Evolutionary conservation across 768 basidiomycete genomes (phyloP).

Genomic region (Wakefieldia striispora): DNA sequence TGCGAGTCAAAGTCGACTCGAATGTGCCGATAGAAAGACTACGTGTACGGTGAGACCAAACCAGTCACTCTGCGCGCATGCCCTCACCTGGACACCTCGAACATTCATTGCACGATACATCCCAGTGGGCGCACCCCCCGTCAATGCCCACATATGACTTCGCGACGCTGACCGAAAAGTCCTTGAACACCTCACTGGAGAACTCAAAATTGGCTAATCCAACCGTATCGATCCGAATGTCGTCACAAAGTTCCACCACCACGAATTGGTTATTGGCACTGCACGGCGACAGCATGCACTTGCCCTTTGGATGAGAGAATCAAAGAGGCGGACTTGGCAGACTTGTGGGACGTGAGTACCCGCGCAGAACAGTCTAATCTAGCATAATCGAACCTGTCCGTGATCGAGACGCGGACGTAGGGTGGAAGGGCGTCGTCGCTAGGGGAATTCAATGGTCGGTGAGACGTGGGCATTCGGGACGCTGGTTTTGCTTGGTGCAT

Average conservation of each 20-base stretch:
- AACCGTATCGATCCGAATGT: constrained; percentile 93
- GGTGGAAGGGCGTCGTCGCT: constrained; percentile 41
- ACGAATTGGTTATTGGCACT: constrained; percentile 64
- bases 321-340: constrained; percentile 77
- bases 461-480: constrained; percentile 2
- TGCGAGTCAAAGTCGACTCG: constrained; percentile 92
- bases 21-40: constrained; percentile 92
- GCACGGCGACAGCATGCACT: constrained; percentile 97
- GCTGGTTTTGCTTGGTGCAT: background rate
- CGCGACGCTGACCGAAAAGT: constrained; percentile 82
- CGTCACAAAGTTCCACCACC: constrained; percentile 95
- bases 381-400: constrained; percentile 96
- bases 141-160: constrained; percentile 69
- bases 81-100: constrained; percentile 81
- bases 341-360: constrained; percentile 78
- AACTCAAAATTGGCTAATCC: constrained; percentile 98
- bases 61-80: no score
- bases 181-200: constrained; percentile 94
- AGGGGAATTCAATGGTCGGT: constrained; percentile 9
- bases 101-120: constrained; percentile 85
- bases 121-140: constrained; percentile 68
- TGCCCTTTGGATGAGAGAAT: constrained; percentile 89
- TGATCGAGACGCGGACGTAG: constrained; percentile 70
- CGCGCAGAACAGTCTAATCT: constrained; percentile 93
- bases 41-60: background rate